Evolutionary conservation across 306 rosid genomes (phyloP), one percentile per base, ranked within the genome.

Genomic region (Castanea crenata): DNA sequence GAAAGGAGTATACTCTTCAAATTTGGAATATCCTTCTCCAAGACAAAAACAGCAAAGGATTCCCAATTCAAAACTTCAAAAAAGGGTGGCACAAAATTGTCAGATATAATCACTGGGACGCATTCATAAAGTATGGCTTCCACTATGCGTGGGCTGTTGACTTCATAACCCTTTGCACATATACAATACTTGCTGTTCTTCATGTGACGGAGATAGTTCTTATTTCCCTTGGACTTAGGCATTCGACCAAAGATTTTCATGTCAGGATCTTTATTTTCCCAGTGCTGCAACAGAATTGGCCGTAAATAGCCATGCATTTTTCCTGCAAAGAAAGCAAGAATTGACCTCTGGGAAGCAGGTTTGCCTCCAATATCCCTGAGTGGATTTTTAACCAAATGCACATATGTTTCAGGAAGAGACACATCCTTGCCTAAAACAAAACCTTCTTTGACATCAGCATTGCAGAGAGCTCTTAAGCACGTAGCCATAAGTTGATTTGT

Each of bases 101-200:
- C 99, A 13, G 99, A 93, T 87, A 96, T 87, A 76, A 96, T 91
- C 59, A 96, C 98, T 0, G 99, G 99, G 78, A 96, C 79, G 52
- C 99, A 93, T 79, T 93, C 98, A 5, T 88, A 81, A 83, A 87
- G 83, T 74, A 96, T 90, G 65, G 98, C 86, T 79, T 96, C 99
- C 14, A 96, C 98, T 64, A 93, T 94, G 13, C 99, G 85, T 0
- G 98, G 98, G 62, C 99, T 96, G 80, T 96, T 93, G 55, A 96
- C 99, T 78, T 96, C 99, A 5, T 88, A 96, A 1, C 99, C 99
- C 79, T 91, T 91, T 32, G 98, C 97, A 32, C 99, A 96, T 5
- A 96, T 91, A 82, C 99, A 96, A 84, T 83, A 96, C 78, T 89
- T 93, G 90, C 98, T 93, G 83, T 80, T 91, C 92, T 87, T 93